These are phyloP conservation scores for Nepenthes gracilis DNA, from an alignment of 148 eudicot species.

Conservation along the genomic window DNA sequence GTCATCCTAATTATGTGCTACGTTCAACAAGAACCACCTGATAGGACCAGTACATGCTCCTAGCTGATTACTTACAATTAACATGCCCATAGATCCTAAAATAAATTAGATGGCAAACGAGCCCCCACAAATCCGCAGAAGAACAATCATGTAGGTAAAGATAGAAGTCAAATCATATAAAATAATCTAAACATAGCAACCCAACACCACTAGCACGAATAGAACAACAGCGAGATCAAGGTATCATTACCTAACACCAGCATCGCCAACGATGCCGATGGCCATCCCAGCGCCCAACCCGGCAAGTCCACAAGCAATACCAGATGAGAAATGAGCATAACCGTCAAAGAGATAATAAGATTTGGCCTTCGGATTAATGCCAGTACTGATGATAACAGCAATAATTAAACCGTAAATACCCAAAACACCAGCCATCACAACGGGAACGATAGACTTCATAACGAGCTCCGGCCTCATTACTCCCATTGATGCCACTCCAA, in stretches of 20 bases:
- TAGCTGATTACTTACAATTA: too few species aligned
- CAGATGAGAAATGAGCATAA: conserved; percentile 13
- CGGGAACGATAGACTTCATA: conserved; percentile 14
- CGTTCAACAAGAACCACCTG: too few species aligned
- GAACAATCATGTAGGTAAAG: too few species aligned
- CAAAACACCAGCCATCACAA: conserved; percentile 16
- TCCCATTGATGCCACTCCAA: conserved; percentile 16
- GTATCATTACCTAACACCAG: conserved; percentile 12
- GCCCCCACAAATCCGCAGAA: too few species aligned
- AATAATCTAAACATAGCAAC: not conserved
- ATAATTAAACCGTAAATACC: conserved; percentile 15
- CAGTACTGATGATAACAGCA: conserved; percentile 16
- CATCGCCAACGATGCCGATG: conserved; percentile 16
- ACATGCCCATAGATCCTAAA: too few species aligned
- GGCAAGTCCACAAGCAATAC: conserved; percentile 15
- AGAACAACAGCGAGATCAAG: not conserved
- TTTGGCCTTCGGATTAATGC: conserved; percentile 14
- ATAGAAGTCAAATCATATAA: too few species aligned
- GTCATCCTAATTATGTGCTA: too few species aligned
- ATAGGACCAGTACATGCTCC: too few species aligned
- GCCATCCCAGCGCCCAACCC: conserved; percentile 15
- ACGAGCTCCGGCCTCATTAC: conserved; percentile 17
- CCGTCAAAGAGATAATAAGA: conserved; percentile 11
- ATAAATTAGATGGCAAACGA: too few species aligned
- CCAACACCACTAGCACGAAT: not conserved